Evolutionary conservation across 2,329 filamentous ascomycete species (phyloP).

Genomic region (Drechmeria coniospora): DNA sequence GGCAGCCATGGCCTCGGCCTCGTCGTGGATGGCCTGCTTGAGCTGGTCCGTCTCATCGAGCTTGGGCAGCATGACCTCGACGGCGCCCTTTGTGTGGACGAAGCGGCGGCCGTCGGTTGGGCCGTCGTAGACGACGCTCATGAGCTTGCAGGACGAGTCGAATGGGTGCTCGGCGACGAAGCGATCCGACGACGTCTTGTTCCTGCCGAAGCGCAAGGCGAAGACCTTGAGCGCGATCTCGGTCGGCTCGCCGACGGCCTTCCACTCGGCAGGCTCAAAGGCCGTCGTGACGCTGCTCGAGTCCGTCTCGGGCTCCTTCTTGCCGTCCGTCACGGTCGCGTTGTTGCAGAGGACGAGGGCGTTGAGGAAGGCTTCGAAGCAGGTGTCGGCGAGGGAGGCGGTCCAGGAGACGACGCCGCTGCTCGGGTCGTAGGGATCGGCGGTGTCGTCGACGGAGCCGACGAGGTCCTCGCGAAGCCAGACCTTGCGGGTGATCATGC

Average conservation of each 20-base stretch:
- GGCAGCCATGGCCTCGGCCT: constrained; percentile 40
- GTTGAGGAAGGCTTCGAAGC: constrained; percentile 32
- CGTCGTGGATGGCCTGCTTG: constrained; percentile 29
- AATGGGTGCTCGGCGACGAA: constrained; percentile 55
- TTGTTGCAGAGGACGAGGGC: constrained; percentile 49
- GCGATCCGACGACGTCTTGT: constrained; percentile 26
- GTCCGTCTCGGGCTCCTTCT: constrained; percentile 29
- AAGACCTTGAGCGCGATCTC: constrained; percentile 63
- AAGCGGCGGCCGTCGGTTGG: constrained; percentile 18
- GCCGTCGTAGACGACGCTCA: constrained; percentile 50
- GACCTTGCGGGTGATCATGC: constrained; percentile 49
- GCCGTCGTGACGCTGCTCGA: constrained; percentile 30
- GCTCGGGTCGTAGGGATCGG: constrained; percentile 45
- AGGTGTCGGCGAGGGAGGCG: constrained; percentile 22
- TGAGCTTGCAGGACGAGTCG: constrained; percentile 58
- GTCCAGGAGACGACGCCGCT: constrained; percentile 35
- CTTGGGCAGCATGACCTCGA: constrained; percentile 39
- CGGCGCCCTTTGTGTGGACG: constrained; percentile 43
- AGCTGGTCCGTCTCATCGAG: constrained; percentile 30
- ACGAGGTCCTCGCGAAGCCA: constrained; percentile 41
- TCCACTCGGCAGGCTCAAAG: constrained; percentile 33
- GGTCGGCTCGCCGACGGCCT: constrained; percentile 50
- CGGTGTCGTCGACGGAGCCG: constrained; percentile 37
- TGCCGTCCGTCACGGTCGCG: constrained; percentile 30
- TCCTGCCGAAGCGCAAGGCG: constrained; percentile 49